Evolutionary conservation across 306 rosid species (phyloP).

Genomic region (Quercus mongolica): DNA sequence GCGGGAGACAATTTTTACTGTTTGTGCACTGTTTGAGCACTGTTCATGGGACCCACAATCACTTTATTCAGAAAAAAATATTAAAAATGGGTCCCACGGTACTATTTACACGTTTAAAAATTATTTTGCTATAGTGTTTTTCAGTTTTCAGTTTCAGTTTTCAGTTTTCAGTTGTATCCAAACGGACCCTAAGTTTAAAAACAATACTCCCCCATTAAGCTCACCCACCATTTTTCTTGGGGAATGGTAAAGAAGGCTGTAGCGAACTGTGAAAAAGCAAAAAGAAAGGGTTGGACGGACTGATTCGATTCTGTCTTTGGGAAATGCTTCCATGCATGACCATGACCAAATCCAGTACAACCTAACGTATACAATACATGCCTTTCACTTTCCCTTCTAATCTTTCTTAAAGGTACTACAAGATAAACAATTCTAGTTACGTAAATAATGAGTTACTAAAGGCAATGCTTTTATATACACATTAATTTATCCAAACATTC

Average conservation of each 20-base stretch:
- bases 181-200: background rate
- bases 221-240: constrained; percentile 66
- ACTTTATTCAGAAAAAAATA: too few species aligned
- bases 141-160: too few species aligned
- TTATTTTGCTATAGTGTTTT: too few species aligned
- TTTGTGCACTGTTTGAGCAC: too few species aligned
- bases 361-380: constrained; percentile 40
- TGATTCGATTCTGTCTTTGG: constrained; percentile 96
- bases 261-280: constrained; percentile 88
- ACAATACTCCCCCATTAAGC: constrained; percentile 18
- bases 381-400: constrained; percentile 39
- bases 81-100: too few species aligned
- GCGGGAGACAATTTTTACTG: too few species aligned
- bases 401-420: background rate
- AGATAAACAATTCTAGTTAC: constrained; percentile 3
- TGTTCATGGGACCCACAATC: too few species aligned
- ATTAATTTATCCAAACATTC: background rate
- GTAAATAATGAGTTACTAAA: background rate
- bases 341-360: constrained; percentile 36
- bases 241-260: constrained; percentile 95
- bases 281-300: constrained; percentile 49
- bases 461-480: background rate
- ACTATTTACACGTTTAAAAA: too few species aligned
- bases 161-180: too few species aligned
- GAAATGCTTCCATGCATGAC: constrained; percentile 92